Evolutionary conservation across 106 monocot genomes (phyloP), one percentile per base, ranked within the genome.

Genomic region (Allium fistulosum): DNA sequence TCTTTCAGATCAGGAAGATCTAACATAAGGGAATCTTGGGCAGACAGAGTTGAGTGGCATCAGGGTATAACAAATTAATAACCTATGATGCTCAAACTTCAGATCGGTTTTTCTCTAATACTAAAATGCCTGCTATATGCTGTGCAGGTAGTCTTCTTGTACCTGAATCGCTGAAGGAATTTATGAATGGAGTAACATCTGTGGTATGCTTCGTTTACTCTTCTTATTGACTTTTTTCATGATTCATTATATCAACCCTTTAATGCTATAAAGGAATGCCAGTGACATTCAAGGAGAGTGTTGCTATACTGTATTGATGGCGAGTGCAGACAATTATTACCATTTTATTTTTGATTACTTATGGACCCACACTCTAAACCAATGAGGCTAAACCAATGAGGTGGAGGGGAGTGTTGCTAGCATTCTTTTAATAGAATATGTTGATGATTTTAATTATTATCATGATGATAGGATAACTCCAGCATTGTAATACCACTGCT

Each of bases 151-250:
- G 81, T 57, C 92, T 99, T 81, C 85, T 99, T 74, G 74, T 78
- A 75, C 92, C 89, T 67, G 97, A 89, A 59, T 84, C 87, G 49
- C 83, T 78, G 81, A 87, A 92, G 69, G 83, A 99, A 80, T 78
- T 61, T 57, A 75, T 99, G 76, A 75, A 84, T 80, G 88, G 76
- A 11, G 82, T 93, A 48, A 82, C 84, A 71, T 58, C 89, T 72
- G 89, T 99, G 86, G 97, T 99, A 90, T 69, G 80, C 37, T 77
- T 12, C 8, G 2, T 61, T 6, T 68, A 14, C 45, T 70, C 15
- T 14, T 26, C 47, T 47, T 15, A 46, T 46, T 63, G 2, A 11
- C 1, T 22, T 66, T 22, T 4, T 51, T 4, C 26, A n/a, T 2
- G 11, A 62, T 49, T 12, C 17, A 5, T 55, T 55, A 5, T 55